Evolutionary conservation across 208 protist genomes (phyloP), one percentile per base, ranked within the genome.

Genomic region (Giardia duodenalis): DNA sequence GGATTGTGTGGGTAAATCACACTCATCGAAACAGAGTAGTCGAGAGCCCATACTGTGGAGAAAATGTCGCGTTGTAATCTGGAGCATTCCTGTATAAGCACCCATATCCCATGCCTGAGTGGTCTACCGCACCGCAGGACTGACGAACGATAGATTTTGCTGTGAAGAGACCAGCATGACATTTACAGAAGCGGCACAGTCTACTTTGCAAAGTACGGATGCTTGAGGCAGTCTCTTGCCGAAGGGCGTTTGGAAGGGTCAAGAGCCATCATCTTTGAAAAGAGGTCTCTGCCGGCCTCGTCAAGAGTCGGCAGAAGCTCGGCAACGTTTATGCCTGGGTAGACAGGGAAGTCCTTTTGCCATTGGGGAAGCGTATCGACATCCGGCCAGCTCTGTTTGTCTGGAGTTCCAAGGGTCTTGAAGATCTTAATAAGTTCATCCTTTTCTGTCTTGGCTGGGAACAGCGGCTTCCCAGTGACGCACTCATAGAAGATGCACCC

Each of bases 401-500:
- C 94, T 47, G 94, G 94, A 19, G 93, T 94, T 2, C 94, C 94
- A 87, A 95, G 4, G 39, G 93, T 47, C 48, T 92, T 44, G 67
- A 95, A 95, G 19, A 95, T 95, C 44, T 93, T 94, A 2, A 92
- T 47, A 0, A 95, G 22, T 57, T 95, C 44, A 22, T 95, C 93
- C 22, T 92, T 94, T 67, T 95, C 93, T 4, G 0, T 92, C 46
- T 94, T 92, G 0, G 94, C 94, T 30, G 87, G 44, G 57, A 92
- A 95, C 22, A 95, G 30, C 2, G 94, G 93, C 43, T 47, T 48
- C 22, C 86, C 76, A 4, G 42, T 96, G 39, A 97, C 95, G 95
- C 99, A 97, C 95, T 99, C 98, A 43, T 97, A 98, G 93, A 99
- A 98, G 92, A 99, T 99, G 93, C 98, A 99, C 67, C 98, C 99